These are phyloP conservation scores for Dendrobium catenatum DNA, from an alignment of 106 monocot species.

Conservation along the genomic window DNA sequence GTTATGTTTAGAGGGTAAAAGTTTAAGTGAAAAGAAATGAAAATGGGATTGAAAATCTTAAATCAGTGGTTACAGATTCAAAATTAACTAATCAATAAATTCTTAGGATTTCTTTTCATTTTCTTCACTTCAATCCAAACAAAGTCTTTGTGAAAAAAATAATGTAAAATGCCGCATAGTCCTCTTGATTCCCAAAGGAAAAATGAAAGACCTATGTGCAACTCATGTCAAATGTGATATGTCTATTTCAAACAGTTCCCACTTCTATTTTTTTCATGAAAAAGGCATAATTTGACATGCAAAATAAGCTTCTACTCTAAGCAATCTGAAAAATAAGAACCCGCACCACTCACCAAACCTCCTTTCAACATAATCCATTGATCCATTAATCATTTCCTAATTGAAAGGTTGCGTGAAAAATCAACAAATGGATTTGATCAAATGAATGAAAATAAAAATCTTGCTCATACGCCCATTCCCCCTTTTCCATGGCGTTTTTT, in stretches of 20 bases:
- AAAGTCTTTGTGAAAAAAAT: neutral
- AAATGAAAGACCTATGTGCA: neutral
- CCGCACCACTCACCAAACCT: neutral
- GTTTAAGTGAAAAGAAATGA: neutral
- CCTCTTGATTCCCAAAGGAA: neutral
- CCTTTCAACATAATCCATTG: neutral
- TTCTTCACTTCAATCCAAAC: neutral
- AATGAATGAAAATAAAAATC: neutral
- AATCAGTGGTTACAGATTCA: neutral
- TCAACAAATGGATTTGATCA: neutral
- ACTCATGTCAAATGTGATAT: neutral
- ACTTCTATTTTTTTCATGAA: too few species aligned
- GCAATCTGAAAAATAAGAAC: neutral
- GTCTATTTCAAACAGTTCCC: neutral
- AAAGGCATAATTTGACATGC: neutral
- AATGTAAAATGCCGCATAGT: neutral
- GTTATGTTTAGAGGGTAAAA: neutral
- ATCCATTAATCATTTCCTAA: neutral
- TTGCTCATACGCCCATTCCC: neutral
- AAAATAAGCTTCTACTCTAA: neutral
- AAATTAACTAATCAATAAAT: neutral
- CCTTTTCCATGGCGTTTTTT: neutral
- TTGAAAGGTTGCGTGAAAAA: neutral
- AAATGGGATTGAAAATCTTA: neutral
- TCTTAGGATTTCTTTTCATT: neutral